Percentiles rank a stretch among this genome's conserved stretches.
Conservation (phyloP, 1,284 basidiomycete species). For the Apiotrichum akiyoshidainum region DNA sequence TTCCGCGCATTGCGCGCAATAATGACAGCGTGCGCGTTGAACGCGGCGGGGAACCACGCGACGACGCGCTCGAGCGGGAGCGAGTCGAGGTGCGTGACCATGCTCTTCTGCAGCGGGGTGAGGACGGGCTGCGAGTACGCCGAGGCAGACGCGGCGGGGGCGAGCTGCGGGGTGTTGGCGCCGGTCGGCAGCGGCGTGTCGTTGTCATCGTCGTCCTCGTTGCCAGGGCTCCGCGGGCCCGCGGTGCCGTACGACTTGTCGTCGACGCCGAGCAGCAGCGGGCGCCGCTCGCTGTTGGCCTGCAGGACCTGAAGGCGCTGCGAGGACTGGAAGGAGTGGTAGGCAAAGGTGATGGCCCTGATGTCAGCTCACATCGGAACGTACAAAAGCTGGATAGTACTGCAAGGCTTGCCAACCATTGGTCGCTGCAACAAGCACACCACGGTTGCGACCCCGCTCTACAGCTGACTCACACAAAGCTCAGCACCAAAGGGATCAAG, state of each 20-base stretch:
- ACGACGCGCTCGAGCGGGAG: slow-evolving; percentile 39
- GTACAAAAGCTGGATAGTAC: no score
- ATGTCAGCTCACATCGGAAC: no score
- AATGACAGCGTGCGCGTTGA: slow-evolving; percentile 42
- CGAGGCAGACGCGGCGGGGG: not conserved
- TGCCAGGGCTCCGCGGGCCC: not conserved
- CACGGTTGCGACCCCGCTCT: not conserved
- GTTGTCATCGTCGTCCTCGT: not conserved
- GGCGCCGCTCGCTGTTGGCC: not conserved
- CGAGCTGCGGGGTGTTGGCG: not conserved
- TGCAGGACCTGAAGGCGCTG: slow-evolving; percentile 12
- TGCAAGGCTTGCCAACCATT: no score
- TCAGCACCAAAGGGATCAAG: slow-evolving; percentile 32
- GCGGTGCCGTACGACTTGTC: not conserved
- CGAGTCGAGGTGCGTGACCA: slow-evolving; percentile 29
- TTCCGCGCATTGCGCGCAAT: slow-evolving; percentile 28
- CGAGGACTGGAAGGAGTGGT: slow-evolving; percentile 36
- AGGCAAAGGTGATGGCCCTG: slow-evolving; percentile 24
- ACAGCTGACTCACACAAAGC: slow-evolving; percentile 28
- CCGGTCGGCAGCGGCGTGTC: not conserved
- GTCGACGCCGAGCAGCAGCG: not conserved
- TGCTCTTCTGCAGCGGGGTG: slow-evolving; percentile 32
- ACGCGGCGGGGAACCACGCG: slow-evolving; percentile 45
- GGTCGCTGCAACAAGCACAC: not conserved
- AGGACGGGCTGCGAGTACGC: slow-evolving; percentile 26